Conservation (phyloP, 2,329 filamentous ascomycete species). For the Monosporascus cannonballus region DNA sequence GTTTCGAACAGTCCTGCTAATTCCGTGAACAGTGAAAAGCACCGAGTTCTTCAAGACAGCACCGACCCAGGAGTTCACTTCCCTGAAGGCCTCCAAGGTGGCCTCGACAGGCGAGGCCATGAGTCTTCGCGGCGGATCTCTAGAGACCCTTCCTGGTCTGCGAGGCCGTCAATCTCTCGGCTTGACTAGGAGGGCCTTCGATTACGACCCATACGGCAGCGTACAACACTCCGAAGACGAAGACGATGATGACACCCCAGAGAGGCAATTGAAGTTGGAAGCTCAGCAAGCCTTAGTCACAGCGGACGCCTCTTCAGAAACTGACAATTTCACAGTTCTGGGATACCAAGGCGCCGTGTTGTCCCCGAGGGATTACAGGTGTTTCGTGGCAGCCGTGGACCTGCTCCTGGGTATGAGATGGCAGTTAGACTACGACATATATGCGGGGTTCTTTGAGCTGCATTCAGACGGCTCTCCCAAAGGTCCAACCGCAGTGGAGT, state of each 20-base stretch:
- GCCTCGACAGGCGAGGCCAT: neutral
- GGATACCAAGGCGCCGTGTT: constrained; percentile 12
- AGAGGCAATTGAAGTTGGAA: too few species aligned
- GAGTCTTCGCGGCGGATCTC: constrained; percentile 10
- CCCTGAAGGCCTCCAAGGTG: neutral
- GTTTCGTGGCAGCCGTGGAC: constrained; percentile 11
- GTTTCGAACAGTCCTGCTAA: neutral
- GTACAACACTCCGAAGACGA: neutral
- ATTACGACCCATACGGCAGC: neutral
- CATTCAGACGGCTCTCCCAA: neutral
- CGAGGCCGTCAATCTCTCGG: too few species aligned
- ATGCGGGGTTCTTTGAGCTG: constrained; percentile 13
- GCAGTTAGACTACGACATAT: constrained; percentile 8
- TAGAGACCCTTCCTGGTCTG: neutral
- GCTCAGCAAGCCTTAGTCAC: too few species aligned
- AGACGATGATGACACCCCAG: neutral
- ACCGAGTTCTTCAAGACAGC: neutral
- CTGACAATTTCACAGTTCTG: neutral
- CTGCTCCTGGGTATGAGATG: constrained; percentile 8
- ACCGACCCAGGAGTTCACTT: neutral
- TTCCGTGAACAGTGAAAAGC: neutral
- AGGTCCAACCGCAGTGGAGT: neutral
- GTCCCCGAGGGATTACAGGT: neutral
- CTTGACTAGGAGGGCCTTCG: too few species aligned
- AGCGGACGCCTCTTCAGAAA: neutral